A percentile compares a stretch with the other conserved stretches of the same genome.
Conservation (phyloP, 2,329 filamentous ascomycete species). For the Scytalidium lignicola region DNA sequence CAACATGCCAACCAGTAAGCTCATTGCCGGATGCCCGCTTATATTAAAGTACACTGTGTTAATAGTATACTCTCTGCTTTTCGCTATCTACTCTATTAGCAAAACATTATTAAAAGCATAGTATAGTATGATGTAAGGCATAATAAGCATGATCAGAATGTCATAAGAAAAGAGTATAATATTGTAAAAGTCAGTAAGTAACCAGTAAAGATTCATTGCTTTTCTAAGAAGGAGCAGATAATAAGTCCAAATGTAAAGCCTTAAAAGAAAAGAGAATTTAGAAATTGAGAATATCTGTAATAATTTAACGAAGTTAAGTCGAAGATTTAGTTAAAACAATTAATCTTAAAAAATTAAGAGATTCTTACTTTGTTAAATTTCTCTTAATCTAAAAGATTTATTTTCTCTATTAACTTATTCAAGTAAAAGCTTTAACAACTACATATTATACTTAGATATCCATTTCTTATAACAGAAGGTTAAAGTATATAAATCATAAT, state of each 20-base stretch:
- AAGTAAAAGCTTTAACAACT: too few species aligned
- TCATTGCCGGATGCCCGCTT: constrained; percentile 50
- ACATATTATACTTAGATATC: too few species aligned
- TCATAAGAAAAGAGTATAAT: constrained; percentile 35
- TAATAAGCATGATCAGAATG: constrained; percentile 42
- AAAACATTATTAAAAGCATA: constrained; percentile 8
- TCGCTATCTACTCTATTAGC: constrained; percentile 12
- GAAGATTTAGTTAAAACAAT: too few species aligned
- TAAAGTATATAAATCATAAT: too few species aligned
- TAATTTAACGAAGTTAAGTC: too few species aligned
- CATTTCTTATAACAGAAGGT: too few species aligned
- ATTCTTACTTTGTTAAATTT: too few species aligned
- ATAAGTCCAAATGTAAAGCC: constrained; percentile 46
- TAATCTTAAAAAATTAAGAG: too few species aligned
- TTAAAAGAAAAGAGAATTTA: constrained; percentile 45
- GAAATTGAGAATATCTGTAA: too few species aligned
- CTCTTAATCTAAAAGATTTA: too few species aligned
- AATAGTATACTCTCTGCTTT: constrained; percentile 46
- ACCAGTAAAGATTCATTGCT: constrained; percentile 41
- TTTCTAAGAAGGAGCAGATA: constrained; percentile 44
- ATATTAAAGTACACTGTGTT: constrained; percentile 55
- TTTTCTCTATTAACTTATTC: too few species aligned
- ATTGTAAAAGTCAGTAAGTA: constrained; percentile 43
- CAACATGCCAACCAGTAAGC: constrained; percentile 48
- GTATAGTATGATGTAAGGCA: constrained; percentile 30